Conservation (phyloP, 208 protist species). For the Angomonas ambiguus region DNA sequence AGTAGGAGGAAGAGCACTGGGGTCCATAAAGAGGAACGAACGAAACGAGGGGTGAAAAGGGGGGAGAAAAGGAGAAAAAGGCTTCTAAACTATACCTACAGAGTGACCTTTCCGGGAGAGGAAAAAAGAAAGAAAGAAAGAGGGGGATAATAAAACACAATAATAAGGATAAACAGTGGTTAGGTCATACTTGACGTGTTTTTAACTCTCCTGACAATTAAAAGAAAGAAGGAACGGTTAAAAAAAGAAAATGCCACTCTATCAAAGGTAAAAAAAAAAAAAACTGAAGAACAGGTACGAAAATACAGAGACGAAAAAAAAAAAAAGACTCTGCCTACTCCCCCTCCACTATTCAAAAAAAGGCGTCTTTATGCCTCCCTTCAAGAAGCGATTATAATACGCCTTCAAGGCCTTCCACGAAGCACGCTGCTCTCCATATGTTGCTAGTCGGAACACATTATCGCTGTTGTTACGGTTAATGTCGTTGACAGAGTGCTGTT, state of each 20-base stretch:
- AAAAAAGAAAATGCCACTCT: background rate
- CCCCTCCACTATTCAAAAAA: background rate
- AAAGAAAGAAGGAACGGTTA: background rate
- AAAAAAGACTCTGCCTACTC: background rate
- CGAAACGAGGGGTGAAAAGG: background rate
- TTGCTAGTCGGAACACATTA: background rate
- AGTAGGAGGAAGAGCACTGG: background rate
- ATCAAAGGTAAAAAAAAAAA: background rate
- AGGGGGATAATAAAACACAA: background rate
- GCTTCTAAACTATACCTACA: background rate
- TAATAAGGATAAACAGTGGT: too few species aligned
- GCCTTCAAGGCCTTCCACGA: conserved; percentile 7
- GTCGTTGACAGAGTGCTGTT: background rate
- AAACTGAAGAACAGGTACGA: background rate
- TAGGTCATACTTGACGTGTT: too few species aligned
- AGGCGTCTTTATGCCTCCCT: background rate
- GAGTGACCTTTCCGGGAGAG: background rate
- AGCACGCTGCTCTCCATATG: background rate
- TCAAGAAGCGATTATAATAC: conserved; percentile 1
- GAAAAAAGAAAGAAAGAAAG: background rate
- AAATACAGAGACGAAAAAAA: background rate
- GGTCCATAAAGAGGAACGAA: background rate
- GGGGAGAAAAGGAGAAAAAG: background rate
- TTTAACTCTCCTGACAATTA: too few species aligned
- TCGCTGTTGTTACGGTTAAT: background rate